Evolutionary conservation across 2,329 filamentous ascomycete species (phyloP).

Genomic region (Venturia effusa): DNA sequence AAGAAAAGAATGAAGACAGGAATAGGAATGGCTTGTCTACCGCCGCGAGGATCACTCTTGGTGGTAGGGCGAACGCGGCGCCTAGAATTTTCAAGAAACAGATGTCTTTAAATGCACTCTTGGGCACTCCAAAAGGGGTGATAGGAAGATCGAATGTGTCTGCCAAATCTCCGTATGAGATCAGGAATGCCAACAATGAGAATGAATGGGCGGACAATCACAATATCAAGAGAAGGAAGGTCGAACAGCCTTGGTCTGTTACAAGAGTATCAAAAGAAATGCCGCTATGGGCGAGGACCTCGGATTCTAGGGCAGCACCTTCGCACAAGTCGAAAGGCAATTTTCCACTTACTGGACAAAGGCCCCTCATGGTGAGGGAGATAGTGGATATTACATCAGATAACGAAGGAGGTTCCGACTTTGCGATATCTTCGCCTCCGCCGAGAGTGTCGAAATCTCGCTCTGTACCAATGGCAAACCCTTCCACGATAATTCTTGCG

Average conservation of each 20-base stretch:
- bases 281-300: constrained; percentile 18
- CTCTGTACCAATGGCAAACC: neutral
- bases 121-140: constrained; percentile 54
- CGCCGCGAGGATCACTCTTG: constrained; percentile 17
- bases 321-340: constrained; percentile 6
- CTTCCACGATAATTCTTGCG: neutral
- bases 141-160: constrained; percentile 50
- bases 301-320: constrained; percentile 17
- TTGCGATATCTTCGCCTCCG: constrained; percentile 19
- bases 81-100: constrained; percentile 37
- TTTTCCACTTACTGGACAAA: neutral
- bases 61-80: constrained; percentile 12
- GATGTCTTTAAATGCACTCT: constrained; percentile 50
- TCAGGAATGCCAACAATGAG: constrained; percentile 23
- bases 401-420: neutral
- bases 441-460: constrained; percentile 17
- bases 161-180: constrained; percentile 54
- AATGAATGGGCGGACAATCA: neutral
- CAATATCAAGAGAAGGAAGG: constrained; percentile 5
- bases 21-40: constrained; percentile 25
- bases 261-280: constrained; percentile 12
- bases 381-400: constrained; percentile 15
- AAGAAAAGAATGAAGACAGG: constrained; percentile 25
- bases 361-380: neutral
- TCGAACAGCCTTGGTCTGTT: neutral